These are phyloP conservation scores for Tilletiopsis washingtonensis DNA, from an alignment of 1,284 basidiomycete species.

Conservation along the genomic window DNA sequence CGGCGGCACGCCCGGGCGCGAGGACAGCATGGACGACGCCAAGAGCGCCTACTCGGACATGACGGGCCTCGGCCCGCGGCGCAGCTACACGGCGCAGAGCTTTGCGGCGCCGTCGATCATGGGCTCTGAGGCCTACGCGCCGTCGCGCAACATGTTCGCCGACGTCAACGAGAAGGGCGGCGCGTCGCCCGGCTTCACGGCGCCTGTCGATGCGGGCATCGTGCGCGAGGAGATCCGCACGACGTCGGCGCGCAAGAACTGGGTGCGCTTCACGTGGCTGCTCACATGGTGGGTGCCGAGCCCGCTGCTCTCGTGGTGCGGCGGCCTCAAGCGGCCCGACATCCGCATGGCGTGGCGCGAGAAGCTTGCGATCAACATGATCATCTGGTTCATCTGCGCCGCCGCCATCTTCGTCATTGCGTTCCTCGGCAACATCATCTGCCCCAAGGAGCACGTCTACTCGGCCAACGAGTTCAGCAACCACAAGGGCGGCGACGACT, in stretches of 20 bases:
- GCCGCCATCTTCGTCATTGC: constrained; percentile 88
- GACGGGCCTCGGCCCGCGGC: constrained; percentile 12
- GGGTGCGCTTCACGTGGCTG: constrained; percentile 82
- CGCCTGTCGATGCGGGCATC: constrained; percentile 52
- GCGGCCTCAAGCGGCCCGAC: constrained; percentile 87
- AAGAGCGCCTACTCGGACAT: constrained; percentile 30
- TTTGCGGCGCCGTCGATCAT: constrained; percentile 16
- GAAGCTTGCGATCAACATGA: constrained; percentile 80
- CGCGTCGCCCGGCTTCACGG: background rate
- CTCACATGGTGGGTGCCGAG: constrained; percentile 86
- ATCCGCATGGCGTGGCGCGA: constrained; percentile 95
- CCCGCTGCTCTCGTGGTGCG: constrained; percentile 61
- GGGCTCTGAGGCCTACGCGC: constrained; percentile 59
- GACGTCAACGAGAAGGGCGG: constrained; percentile 52
- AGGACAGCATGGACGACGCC: constrained; percentile 18
- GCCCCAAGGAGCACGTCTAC: constrained; percentile 88
- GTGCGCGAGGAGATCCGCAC: constrained; percentile 79
- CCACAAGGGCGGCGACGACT: constrained; percentile 63
- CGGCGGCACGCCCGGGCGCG: too few species aligned
- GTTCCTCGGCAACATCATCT: constrained; percentile 78
- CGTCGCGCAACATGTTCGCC: constrained; percentile 84
- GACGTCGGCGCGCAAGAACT: constrained; percentile 67
- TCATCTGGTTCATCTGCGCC: constrained; percentile 90
- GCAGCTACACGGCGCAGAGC: constrained; percentile 19
- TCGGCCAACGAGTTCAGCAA: constrained; percentile 65